Evolutionary conservation across 75 land plant species (phyloP).

Genomic region (Cunninghamia lanceolata): DNA sequence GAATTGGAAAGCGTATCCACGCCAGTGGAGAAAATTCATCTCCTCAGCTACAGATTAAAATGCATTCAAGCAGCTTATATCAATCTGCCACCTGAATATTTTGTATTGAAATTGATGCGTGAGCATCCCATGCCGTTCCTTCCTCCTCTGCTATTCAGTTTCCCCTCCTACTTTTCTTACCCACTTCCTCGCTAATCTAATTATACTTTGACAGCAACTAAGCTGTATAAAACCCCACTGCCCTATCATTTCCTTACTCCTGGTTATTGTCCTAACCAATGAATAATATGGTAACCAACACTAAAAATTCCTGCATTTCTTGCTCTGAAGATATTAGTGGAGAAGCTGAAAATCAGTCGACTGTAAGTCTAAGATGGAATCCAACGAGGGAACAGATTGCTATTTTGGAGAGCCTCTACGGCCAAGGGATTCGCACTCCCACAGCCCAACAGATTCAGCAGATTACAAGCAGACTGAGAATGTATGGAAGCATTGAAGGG

Average conservation of each 20-base stretch:
- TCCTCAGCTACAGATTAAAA: constrained; percentile 3
- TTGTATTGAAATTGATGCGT: neutral
- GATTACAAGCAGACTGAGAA: constrained; percentile 36
- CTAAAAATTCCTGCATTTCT: neutral
- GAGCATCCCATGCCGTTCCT: neutral
- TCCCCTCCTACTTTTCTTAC: neutral
- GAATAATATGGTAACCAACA: neutral
- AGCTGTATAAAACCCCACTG: neutral
- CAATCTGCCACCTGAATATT: neutral
- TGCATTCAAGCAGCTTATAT: neutral
- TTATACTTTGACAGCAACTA: neutral
- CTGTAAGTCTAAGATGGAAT: constrained; percentile 37
- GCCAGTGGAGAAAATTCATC: neutral
- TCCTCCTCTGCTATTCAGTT: constrained; percentile 1
- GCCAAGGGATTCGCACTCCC: constrained; percentile 44
- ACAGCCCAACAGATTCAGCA: constrained; percentile 46
- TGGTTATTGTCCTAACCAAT: neutral
- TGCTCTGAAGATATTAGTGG: neutral
- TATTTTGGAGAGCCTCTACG: constrained; percentile 38
- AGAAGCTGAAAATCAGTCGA: neutral
- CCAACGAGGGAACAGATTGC: constrained; percentile 49
- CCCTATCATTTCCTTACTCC: neutral
- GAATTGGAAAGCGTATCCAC: neutral
- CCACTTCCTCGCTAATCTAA: neutral
- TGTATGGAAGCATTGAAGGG: constrained; percentile 52